Percentiles rank a stretch among this genome's conserved stretches.
Conservation (phyloP, 108 stramenopile species). For the Schizochytrium sp. region DNA sequence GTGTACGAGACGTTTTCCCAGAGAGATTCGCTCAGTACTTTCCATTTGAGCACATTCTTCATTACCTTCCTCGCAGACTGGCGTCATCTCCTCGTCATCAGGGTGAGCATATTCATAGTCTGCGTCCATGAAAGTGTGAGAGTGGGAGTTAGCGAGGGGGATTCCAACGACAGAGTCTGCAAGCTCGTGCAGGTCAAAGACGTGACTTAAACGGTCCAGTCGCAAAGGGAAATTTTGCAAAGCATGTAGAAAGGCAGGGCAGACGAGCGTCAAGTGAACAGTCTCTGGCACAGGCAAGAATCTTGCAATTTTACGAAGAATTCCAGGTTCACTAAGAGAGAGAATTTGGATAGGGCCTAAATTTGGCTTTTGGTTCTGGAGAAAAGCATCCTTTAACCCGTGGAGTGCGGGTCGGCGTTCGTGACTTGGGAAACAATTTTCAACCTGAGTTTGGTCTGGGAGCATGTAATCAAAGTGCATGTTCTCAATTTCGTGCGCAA, state of each 20-base stretch:
- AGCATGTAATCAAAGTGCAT: neutral
- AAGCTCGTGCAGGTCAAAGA: neutral
- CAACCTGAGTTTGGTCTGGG: neutral
- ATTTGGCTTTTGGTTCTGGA: neutral
- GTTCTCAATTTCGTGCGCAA: neutral
- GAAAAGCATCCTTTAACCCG: neutral
- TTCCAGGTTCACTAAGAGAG: neutral
- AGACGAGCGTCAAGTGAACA: neutral
- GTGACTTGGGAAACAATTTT: neutral
- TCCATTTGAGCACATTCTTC: neutral
- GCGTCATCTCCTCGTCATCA: constrained; percentile 30
- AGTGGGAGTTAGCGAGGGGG: neutral
- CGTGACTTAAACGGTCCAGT: constrained; percentile 16
- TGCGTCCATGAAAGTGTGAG: neutral
- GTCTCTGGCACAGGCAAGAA: neutral
- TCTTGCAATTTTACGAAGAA: neutral
- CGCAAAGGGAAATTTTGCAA: neutral
- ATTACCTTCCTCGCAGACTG: neutral
- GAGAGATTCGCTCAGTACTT: neutral
- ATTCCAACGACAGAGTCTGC: neutral
- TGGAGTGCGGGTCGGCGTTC: neutral
- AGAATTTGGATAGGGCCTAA: neutral
- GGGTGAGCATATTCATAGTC: neutral
- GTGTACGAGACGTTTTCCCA: neutral
- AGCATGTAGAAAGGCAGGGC: constrained; percentile 15